These are phyloP conservation scores for Cryphonectria carpinicola DNA, from an alignment of 2,329 filamentous ascomycete genomes.

Conservation along the genomic window DNA sequence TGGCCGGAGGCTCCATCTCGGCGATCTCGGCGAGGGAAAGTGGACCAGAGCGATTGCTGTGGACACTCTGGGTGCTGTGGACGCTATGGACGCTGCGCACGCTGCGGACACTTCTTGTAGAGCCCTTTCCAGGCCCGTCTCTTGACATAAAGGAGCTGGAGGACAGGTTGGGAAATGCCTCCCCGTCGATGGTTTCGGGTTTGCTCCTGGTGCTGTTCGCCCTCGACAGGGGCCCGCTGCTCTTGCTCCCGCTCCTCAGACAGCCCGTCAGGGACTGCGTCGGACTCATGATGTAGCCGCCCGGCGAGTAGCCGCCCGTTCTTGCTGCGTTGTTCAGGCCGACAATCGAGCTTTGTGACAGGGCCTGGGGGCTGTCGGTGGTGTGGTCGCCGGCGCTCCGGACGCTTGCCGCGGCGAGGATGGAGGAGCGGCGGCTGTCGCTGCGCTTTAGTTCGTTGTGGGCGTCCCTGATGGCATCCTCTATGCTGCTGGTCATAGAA, in stretches of 20 bases:
- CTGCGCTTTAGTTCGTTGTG: conserved; percentile 72
- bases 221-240: conserved; percentile 39
- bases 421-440: conserved; percentile 68
- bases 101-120: conserved; percentile 41
- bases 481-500: conserved; percentile 75
- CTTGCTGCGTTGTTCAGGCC: conserved; percentile 70
- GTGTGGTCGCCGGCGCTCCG: conserved; percentile 37
- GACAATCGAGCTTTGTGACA: conserved; percentile 61
- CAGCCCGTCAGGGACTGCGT: conserved; percentile 63
- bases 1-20: conserved; percentile 56
- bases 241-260: conserved; percentile 59
- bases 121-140: conserved; percentile 59
- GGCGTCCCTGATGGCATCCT: conserved; percentile 75
- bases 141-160: conserved; percentile 44
- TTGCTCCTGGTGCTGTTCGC: conserved; percentile 35
- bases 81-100: conserved; percentile 24
- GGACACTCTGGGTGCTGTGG: conserved; percentile 41
- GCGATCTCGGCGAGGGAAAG: conserved; percentile 60
- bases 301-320: conserved; percentile 71
- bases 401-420: conserved; percentile 56
- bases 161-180: conserved; percentile 33
- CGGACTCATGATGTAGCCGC: conserved; percentile 69
- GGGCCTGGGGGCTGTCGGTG: conserved; percentile 30
- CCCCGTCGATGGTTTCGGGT: conserved; percentile 46
- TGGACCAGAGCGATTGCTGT: conserved; percentile 48